Evolutionary conservation across 495 filamentous ascomycete species (phyloP).

Genomic region (Penicillium bialowiezense): DNA sequence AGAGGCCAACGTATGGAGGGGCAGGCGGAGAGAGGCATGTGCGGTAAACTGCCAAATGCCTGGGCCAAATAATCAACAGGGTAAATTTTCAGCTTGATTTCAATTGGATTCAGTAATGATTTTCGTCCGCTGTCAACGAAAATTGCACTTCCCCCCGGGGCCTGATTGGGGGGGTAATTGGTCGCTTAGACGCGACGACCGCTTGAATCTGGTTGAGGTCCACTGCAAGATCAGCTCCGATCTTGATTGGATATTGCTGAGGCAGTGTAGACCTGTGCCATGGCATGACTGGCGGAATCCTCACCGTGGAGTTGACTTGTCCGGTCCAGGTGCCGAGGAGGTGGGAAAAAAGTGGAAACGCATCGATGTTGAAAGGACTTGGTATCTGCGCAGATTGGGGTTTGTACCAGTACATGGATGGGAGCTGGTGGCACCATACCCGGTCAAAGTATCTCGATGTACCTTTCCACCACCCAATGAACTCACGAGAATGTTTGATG

Average conservation of each 20-base stretch:
- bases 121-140: conserved; percentile 4
- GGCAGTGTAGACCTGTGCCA: not conserved
- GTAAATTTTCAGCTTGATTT: not conserved
- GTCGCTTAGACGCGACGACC: not conserved
- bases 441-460: not conserved
- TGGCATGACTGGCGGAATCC: not conserved
- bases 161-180: not conserved
- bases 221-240: too few relatives aligned
- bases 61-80: too few relatives aligned
- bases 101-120: conserved; percentile 2
- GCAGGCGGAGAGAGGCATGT: conserved; percentile 14
- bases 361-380: not conserved
- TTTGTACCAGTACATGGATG: not conserved
- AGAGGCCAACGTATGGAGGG: conserved; percentile 14
- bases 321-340: not conserved
- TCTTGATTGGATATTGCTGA: too few relatives aligned
- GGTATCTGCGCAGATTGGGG: not conserved
- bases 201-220: too few relatives aligned
- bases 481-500: not conserved
- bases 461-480: not conserved
- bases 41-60: conserved; percentile 1
- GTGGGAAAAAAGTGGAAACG: not conserved
- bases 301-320: not conserved
- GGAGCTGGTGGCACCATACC: not conserved
- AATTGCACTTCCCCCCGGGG: not conserved